Evolutionary conservation across 768 basidiomycete species (phyloP).

Genomic region (Mycena chlorophos): DNA sequence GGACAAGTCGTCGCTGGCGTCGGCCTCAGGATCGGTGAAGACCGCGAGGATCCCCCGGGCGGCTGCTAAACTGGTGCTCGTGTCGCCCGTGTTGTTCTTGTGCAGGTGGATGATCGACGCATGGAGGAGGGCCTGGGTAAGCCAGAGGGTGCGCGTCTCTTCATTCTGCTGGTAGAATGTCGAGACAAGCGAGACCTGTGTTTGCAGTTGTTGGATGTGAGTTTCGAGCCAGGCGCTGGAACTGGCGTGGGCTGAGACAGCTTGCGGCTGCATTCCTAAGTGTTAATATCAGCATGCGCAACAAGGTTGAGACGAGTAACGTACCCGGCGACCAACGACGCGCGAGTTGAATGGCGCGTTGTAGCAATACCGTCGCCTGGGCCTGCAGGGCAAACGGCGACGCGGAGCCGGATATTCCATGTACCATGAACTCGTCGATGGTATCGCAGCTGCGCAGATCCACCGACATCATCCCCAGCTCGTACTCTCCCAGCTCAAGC

Average conservation of each 20-base stretch:
- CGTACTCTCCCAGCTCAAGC: conserved; percentile 17
- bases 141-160: conserved; percentile 10
- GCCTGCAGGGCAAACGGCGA: conserved; percentile 11
- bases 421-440: conserved; percentile 8
- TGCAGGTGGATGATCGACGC: conserved; percentile 23
- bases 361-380: conserved; percentile 23
- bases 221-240: conserved; percentile 12
- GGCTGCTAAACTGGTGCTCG: conserved; percentile 6
- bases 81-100: conserved; percentile 10
- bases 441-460: conserved; percentile 13
- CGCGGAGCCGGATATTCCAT: conserved; percentile 10
- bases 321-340: conserved; percentile 18
- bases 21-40: no score
- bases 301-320: not conserved
- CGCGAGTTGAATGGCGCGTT: conserved; percentile 14
- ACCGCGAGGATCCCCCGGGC: conserved; percentile 17
- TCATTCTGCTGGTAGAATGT: conserved; percentile 9
- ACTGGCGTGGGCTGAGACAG: conserved; percentile 11
- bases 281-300: not conserved
- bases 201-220: conserved; percentile 17
- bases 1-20: conserved; percentile 10
- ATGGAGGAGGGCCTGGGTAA: conserved; percentile 20
- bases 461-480: conserved; percentile 1
- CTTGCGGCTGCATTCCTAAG: conserved; percentile 17
- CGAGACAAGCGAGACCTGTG: conserved; percentile 9